Evolutionary conservation across 495 filamentous ascomycete genomes (phyloP).

Genomic region (Aspergillus haitiensis): DNA sequence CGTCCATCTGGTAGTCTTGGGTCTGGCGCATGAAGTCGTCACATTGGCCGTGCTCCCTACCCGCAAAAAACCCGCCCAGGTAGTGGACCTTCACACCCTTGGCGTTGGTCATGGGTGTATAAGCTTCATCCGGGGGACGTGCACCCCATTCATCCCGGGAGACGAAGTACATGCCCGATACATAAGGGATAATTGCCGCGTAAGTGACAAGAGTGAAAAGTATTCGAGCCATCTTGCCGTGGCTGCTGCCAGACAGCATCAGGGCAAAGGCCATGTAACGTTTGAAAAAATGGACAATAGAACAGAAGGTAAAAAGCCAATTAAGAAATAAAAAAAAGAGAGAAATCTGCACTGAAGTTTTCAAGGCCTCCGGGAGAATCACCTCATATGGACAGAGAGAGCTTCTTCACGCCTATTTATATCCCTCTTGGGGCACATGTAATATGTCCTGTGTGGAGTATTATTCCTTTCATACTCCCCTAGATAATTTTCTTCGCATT

Average conservation of each 20-base stretch:
- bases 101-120: conserved; percentile 8
- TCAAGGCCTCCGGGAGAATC: too few relatives aligned
- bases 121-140: conserved; percentile 4
- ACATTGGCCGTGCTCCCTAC: not conserved
- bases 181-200: not conserved
- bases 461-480: too few relatives aligned
- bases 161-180: conserved; percentile 10
- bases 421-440: too few relatives aligned
- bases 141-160: conserved; percentile 6
- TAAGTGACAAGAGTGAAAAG: conserved; percentile 4
- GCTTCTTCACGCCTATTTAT: too few relatives aligned
- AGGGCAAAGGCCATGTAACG: not conserved
- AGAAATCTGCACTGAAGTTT: too few relatives aligned
- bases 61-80: not conserved
- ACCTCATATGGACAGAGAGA: too few relatives aligned
- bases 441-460: too few relatives aligned
- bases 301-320: too few relatives aligned
- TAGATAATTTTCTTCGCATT: too few relatives aligned
- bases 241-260: not conserved
- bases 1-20: conserved; percentile 9
- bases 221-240: conserved; percentile 4
- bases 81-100: conserved; percentile 11
- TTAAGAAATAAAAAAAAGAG: too few relatives aligned
- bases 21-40: conserved; percentile 5
- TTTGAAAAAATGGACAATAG: too few relatives aligned